Evolutionary conservation across 352 stramenopile species (phyloP).

Genomic region (Aphanomyces stellatus): DNA sequence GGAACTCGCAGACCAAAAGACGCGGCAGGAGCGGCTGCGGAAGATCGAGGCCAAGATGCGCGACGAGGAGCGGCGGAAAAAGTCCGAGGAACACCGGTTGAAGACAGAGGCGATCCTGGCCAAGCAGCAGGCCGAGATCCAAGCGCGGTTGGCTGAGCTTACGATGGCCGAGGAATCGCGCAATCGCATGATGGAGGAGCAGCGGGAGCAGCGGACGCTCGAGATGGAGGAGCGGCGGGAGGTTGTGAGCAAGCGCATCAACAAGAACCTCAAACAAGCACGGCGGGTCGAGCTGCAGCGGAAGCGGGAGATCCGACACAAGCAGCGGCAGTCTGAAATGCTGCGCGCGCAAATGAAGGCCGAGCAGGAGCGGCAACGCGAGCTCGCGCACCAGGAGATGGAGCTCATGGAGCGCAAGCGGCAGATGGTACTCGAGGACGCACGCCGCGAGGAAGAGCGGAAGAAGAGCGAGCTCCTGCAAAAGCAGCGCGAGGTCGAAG

Average conservation of each 20-base stretch:
- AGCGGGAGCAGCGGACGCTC: slow-evolving; percentile 46
- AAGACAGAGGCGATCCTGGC: slow-evolving; percentile 45
- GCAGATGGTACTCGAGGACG: slow-evolving; percentile 55
- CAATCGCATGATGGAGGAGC: slow-evolving; percentile 66
- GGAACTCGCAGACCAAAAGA: slow-evolving; percentile 64
- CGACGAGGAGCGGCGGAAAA: slow-evolving; percentile 64
- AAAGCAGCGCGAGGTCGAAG: slow-evolving; percentile 57
- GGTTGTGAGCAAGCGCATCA: slow-evolving; percentile 51
- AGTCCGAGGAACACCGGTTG: slow-evolving; percentile 58
- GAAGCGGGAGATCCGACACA: slow-evolving; percentile 52
- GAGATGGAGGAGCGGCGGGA: slow-evolving; percentile 57
- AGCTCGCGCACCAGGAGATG: slow-evolving; percentile 54
- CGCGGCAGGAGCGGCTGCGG: slow-evolving; percentile 55
- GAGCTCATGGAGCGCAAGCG: slow-evolving; percentile 65
- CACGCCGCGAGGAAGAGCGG: slow-evolving; percentile 56
- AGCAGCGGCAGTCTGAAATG: slow-evolving; percentile 35
- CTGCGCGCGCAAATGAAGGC: slow-evolving; percentile 35
- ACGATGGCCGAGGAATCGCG: slow-evolving; percentile 53
- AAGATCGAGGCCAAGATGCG: slow-evolving; percentile 54
- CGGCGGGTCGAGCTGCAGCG: slow-evolving; percentile 51
- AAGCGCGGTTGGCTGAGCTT: slow-evolving; percentile 44
- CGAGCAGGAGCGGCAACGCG: slow-evolving; percentile 42
- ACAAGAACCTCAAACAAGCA: slow-evolving; percentile 57
- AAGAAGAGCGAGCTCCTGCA: slow-evolving; percentile 59
- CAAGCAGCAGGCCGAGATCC: slow-evolving; percentile 60